A percentile compares a stretch with the other conserved stretches of the same genome.
Evolutionary conservation across 306 rosid species (phyloP).

Genomic region (Malus orientalis): DNA sequence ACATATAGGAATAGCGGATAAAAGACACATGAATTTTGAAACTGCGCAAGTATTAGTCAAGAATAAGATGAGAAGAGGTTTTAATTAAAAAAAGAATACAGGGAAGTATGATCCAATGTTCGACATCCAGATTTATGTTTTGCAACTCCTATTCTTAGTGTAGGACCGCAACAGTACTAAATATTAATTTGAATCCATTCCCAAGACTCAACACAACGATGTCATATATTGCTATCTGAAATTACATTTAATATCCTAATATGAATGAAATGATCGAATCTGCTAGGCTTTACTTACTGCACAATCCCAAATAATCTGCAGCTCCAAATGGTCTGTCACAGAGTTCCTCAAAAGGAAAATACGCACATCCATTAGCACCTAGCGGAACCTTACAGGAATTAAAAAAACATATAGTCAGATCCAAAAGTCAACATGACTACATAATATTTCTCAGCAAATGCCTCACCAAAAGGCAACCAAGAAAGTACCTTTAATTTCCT

Average conservation of each 20-base stretch:
- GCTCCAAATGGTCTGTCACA: conserved; percentile 92
- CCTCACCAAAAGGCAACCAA: not conserved
- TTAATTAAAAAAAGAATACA: not conserved
- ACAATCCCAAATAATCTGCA: conserved; percentile 93
- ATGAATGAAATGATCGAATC: conserved; percentile 11
- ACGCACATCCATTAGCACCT: conserved; percentile 88
- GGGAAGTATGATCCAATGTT: not conserved
- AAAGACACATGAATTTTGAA: not conserved
- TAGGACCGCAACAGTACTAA: not conserved
- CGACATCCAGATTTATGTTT: not conserved
- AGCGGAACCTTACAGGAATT: conserved; percentile 50
- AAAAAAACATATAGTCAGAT: conserved; percentile 6
- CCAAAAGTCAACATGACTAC: conserved; percentile 1
- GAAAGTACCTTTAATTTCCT: conserved; percentile 58
- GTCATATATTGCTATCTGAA: not conserved
- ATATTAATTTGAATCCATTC: not conserved
- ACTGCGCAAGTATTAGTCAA: not conserved
- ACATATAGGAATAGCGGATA: not conserved
- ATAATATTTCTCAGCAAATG: not conserved
- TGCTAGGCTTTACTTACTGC: conserved; percentile 53
- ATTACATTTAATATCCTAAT: not conserved
- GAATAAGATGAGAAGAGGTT: not conserved
- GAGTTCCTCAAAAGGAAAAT: conserved; percentile 79
- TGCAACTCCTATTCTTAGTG: not conserved
- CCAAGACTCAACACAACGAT: not conserved